Conservation (phyloP, 176 grass and related monocot species). For the Oryza officinalis region DNA sequence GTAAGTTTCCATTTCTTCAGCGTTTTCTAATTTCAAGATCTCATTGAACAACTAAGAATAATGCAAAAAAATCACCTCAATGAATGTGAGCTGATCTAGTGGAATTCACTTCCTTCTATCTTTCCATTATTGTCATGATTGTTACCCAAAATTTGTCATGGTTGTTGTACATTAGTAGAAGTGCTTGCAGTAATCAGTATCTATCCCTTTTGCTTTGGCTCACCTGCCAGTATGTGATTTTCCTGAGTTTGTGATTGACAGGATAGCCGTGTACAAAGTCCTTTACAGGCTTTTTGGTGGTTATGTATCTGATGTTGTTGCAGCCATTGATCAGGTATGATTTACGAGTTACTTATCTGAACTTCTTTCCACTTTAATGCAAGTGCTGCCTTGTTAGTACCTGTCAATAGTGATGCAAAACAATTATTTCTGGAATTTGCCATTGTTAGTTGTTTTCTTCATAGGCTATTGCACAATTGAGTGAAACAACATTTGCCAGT, state of each 20-base stretch:
- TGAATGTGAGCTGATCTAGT: background rate
- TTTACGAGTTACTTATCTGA: background rate
- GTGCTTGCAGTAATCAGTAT: background rate
- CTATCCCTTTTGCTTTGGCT: slow-evolving; percentile 2
- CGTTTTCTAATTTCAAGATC: slow-evolving; percentile 5
- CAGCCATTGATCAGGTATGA: slow-evolving; percentile 93
- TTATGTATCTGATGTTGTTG: slow-evolving; percentile 97
- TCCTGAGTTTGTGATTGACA: slow-evolving; percentile 41
- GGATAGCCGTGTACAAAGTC: slow-evolving; percentile 98
- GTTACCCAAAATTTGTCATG: background rate
- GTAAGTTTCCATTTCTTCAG: slow-evolving; percentile 37
- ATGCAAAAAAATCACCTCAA: slow-evolving; percentile 2
- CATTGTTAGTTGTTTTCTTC: background rate
- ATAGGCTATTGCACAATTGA: background rate
- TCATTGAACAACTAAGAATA: background rate
- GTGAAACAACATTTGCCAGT: background rate
- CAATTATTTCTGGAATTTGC: background rate
- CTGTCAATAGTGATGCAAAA: background rate
- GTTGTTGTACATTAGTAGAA: background rate
- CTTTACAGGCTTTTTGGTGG: slow-evolving; percentile 98
- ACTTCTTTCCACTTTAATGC: background rate
- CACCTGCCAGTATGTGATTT: background rate
- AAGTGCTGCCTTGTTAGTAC: background rate
- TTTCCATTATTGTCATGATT: background rate
- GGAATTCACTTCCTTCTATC: slow-evolving; percentile 1